Evolutionary conservation across 2,329 filamentous ascomycete genomes (phyloP), one percentile per base, ranked within the genome.

Genomic region (Podosphaera xanthii): DNA sequence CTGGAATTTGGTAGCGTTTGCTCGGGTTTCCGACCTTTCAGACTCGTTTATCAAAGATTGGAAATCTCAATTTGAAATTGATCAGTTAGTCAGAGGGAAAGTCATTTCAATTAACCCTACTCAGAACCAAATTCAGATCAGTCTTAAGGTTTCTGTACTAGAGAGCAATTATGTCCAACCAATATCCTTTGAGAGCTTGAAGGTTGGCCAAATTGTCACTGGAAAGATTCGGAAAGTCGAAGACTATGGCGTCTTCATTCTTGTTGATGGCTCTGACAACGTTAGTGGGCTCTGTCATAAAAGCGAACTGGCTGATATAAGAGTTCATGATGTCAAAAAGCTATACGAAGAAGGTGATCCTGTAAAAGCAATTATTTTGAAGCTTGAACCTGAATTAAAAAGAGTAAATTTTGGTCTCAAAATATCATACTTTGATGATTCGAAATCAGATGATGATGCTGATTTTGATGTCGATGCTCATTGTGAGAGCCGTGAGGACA

Each of bases 41-140:
- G 92, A 98, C 69, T 79, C 81, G 6, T 98, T 83, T 70, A 73
- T 98, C 66, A 97, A 97, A 71, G 87, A 97, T 62, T 98, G 92
- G 92, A 94, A 95, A 73, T 81, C 86, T 42, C 76, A 83, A 52
- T 96, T 91, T 72, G 83, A 92, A 66, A 74, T 91, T 55, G 88
- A 94, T 66, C 89, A 97, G 71, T 77, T 98, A 4, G 88, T 98
- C 59, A 88, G 85, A 71, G 92, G 89, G 58, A 87, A 91, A 63
- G 77, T 98, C 61, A 80, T 86, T 54, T 75, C 81, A 2, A 79
- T 90, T 34, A 86, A 96, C 65, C 67, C 76, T 4, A 75, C 77
- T 44, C 75, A 81, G 34, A 81, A 82, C 60, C 87, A 89, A 65
- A 73, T 94, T 35, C 87, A 94, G 69, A 77, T 98, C 75, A 94